A percentile compares a stretch with the other conserved stretches of the same genome.
Conservation (phyloP, 2,329 filamentous ascomycete genomes). For the Hypocreales sp. region DNA sequence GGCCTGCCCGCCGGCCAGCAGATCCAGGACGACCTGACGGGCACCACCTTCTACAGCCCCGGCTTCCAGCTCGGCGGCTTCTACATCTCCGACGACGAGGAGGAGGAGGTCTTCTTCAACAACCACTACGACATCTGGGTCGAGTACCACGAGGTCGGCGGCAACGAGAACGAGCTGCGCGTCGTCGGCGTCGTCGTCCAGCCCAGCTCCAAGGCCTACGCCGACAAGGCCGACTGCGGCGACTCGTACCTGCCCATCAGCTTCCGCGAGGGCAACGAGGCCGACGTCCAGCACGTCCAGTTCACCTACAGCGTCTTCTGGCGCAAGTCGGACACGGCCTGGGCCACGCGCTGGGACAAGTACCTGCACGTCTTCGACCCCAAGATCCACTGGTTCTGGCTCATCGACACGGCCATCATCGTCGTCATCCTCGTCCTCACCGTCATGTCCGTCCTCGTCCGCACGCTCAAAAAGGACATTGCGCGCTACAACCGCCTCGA, state of each 20-base stretch:
- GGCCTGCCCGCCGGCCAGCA: conserved; percentile 81
- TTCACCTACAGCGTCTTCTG: conserved; percentile 93
- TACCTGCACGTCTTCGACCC: conserved; percentile 95
- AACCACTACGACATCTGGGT: conserved; percentile 93
- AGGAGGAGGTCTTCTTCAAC: conserved; percentile 52
- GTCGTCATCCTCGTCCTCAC: conserved; percentile 84
- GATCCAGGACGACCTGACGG: conserved; percentile 59
- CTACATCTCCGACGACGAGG: conserved; percentile 43
- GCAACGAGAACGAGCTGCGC: conserved; percentile 52
- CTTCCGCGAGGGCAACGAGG: conserved; percentile 40
- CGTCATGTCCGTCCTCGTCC: conserved; percentile 80
- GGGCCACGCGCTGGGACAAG: conserved; percentile 98
- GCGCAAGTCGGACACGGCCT: conserved; percentile 69
- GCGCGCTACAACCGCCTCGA: conserved; percentile 92
- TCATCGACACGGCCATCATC: conserved; percentile 91
- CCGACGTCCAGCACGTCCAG: conserved; percentile 46
- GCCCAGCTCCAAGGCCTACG: conserved; percentile 54
- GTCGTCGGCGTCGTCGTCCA: conserved; percentile 88
- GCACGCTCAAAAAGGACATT: conserved; percentile 87
- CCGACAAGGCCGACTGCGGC: conserved; percentile 47
- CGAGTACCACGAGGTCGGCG: conserved; percentile 74
- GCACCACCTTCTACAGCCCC: conserved; percentile 74
- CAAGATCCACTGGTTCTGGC: conserved; percentile 97
- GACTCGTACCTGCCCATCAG: conserved; percentile 39
- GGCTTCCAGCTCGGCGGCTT: conserved; percentile 48